These are phyloP conservation scores for Triticum aestivum DNA, from an alignment of 176 grass and related monocot species.

Conservation along the genomic window IWGSC_CS_RefSeq_v2.1 NC_057797.1:262854834-262855333, in stretches of 20 bases:
- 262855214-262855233: neutral
- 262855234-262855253: neutral
- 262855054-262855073: no score
- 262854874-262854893: no score
- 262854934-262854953: no score
- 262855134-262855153: neutral
- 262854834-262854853: no score
- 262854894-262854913: no score
- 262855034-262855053: no score
- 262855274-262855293: neutral
- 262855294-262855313: constrained; percentile 30
- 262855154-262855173: neutral
- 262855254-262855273: neutral
- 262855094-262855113: neutral
- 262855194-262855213: neutral
- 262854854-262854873: no score
- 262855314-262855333: constrained; percentile 5
- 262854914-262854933: no score
- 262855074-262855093: neutral
- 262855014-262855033: no score
- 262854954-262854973: no score
- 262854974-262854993: no score
- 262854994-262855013: no score
- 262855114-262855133: neutral
- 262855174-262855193: neutral